These are phyloP conservation scores for Pichia ethanolica DNA, from an alignment of 805 yeast genomes.

Conservation along the genomic window DNA sequence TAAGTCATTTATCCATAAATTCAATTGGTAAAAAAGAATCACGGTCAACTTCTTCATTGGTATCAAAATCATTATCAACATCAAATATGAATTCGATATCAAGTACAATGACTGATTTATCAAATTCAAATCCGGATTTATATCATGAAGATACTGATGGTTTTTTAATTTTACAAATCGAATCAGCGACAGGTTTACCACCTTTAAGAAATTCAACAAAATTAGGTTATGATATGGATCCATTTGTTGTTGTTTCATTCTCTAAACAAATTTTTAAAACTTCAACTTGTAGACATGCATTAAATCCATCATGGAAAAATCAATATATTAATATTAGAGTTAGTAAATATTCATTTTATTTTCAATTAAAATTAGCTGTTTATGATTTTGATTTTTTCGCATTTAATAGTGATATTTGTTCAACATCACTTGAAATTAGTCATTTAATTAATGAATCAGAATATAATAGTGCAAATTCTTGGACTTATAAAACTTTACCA, in stretches of 20 bases:
- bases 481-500: conserved; percentile 11
- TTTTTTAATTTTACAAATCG: conserved; percentile 68
- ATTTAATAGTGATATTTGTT: conserved; percentile 76
- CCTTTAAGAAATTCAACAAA: conserved; percentile 63
- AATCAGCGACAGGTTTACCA: conserved; percentile 71
- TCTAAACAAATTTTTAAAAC: conserved; percentile 85
- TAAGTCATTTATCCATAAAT: neutral
- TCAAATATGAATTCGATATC: neutral
- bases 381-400: conserved; percentile 82
- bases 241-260: conserved; percentile 85
- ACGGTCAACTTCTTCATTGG: too few relatives aligned
- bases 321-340: conserved; percentile 78
- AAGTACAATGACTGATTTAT: neutral
- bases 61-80: neutral
- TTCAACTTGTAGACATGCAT: conserved; percentile 72
- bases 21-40: neutral
- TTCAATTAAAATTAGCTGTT: conserved; percentile 60
- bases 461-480: conserved; percentile 1
- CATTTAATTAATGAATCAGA: conserved; percentile 21
- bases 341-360: conserved; percentile 54
- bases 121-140: conserved; percentile 1
- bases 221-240: conserved; percentile 90
- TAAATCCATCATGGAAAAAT: conserved; percentile 68
- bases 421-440: conserved; percentile 46
- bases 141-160: conserved; percentile 37